Evolutionary conservation across 148 eudicot genomes (phyloP).

Genomic region (Oxyria digyna): DNA sequence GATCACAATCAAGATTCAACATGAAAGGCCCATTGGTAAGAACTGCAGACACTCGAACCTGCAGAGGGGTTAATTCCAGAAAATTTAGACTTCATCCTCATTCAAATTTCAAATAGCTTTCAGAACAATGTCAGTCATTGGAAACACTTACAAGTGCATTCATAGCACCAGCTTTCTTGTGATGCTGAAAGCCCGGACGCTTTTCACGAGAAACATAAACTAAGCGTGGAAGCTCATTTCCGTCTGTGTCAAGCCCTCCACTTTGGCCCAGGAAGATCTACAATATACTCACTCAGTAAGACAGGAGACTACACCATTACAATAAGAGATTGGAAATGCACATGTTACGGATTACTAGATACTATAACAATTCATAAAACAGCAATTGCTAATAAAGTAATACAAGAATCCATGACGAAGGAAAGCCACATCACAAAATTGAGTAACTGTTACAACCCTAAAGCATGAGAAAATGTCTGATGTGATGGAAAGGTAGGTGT

Average conservation of each 20-base stretch:
- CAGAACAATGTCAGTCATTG: background rate
- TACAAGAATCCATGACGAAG: background rate
- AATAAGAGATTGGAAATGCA: background rate
- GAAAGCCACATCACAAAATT: background rate
- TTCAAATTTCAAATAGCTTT: background rate
- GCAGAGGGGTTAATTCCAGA: background rate
- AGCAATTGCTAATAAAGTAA: background rate
- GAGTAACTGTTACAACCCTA: background rate
- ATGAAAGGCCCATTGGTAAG: constrained; percentile 8
- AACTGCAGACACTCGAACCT: constrained; percentile 4
- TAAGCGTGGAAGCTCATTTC: constrained; percentile 2
- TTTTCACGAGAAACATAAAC: constrained; percentile 4
- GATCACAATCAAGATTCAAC: constrained; percentile 8
- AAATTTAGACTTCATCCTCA: background rate
- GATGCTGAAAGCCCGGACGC: constrained; percentile 89
- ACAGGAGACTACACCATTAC: background rate
- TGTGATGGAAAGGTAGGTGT: background rate
- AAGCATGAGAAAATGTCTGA: background rate
- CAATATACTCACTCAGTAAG: background rate
- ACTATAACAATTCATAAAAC: background rate
- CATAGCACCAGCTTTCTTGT: constrained; percentile 99
- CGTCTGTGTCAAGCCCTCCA: background rate
- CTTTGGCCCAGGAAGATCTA: constrained; percentile 3
- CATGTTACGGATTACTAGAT: background rate
- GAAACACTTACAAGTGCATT: constrained; percentile 38